Evolutionary conservation across 768 basidiomycete species (phyloP), one percentile per base, ranked within the genome.

Genomic region (Leccinum pellstonianum): DNA sequence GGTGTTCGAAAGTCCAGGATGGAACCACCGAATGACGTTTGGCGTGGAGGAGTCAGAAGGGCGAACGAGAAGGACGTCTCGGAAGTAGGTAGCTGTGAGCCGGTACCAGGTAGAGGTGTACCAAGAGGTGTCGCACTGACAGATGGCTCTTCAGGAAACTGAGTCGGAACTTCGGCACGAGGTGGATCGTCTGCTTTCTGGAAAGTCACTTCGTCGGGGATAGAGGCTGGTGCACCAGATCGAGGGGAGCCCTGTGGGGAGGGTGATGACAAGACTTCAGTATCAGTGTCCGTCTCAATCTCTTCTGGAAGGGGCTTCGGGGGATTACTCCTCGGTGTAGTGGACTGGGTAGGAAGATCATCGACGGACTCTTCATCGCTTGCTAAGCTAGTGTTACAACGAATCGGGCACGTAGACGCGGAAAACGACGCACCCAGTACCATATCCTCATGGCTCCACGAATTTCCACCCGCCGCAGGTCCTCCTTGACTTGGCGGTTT

Each of bases 1-100:
- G 86, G 87, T 0, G 85, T 88, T 64, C 79, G 74, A 64, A 85
- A 85, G 55, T 83, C 81, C 14, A 77, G 61, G 59, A 76, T 80
- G 10, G 81, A 77, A 31, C 70, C 70, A 55, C 66, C 74, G 49
- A 80, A 76, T 3, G 78, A 78, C 19, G 72, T 63, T 49, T 72
- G 75, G 29, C 77, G 79, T 10, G 82, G 82, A 7, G 85, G 85
- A 1, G 86, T 85, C 46, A 77, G 70, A 49, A 79, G 71, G 7
- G 62, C 54, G 37, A 72, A 64, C 38, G 70, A 64, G 50, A 66
- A 50, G 4, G 62, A 55, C 29, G 19, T 52, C 38, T 64, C 61
- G 8, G 62, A 47, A 38, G 31, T 12, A n/a, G 55, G 53, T 19
- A 51, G 46, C 52, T 56, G 58, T 14, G 54, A 47, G 15, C 23